Evolutionary conservation across 202 grass and related monocot species (phyloP).

Genomic region (Musa balbisiana): DNA sequence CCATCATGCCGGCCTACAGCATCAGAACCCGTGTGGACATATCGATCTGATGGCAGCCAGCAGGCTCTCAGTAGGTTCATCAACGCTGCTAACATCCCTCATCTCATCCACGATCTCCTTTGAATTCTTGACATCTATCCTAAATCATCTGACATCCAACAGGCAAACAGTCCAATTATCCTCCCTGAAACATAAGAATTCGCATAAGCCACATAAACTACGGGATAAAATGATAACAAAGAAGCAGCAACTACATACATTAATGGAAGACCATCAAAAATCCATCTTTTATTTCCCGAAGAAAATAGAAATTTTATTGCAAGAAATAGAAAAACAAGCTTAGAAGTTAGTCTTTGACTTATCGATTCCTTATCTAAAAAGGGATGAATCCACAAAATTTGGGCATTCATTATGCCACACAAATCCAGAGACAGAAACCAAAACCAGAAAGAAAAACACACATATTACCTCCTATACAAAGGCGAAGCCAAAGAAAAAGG

Average conservation of each 20-base stretch:
- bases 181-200: neutral
- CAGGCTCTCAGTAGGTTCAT: conserved; percentile 89
- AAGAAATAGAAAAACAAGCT: neutral
- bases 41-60: conserved; percentile 52
- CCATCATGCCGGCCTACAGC: conserved; percentile 59
- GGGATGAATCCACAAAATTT: neutral
- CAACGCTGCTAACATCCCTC: conserved; percentile 78
- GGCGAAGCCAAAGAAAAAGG: neutral
- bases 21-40: conserved; percentile 48
- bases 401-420: neutral
- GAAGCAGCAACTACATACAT: neutral
- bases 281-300: neutral
- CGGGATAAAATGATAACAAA: neutral
- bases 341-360: neutral
- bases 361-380: neutral
- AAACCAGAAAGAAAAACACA: neutral
- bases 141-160: neutral
- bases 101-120: conserved; percentile 38
- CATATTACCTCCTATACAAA: neutral
- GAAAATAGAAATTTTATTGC: neutral
- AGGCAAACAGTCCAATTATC: neutral
- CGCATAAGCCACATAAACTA: neutral
- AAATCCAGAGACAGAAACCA: neutral
- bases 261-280: neutral
- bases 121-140: conserved; percentile 16